phyloP scores from a whole-genome alignment of 192 early-diverging fungal genomes.

The Rhizophagus clarus region DNA sequence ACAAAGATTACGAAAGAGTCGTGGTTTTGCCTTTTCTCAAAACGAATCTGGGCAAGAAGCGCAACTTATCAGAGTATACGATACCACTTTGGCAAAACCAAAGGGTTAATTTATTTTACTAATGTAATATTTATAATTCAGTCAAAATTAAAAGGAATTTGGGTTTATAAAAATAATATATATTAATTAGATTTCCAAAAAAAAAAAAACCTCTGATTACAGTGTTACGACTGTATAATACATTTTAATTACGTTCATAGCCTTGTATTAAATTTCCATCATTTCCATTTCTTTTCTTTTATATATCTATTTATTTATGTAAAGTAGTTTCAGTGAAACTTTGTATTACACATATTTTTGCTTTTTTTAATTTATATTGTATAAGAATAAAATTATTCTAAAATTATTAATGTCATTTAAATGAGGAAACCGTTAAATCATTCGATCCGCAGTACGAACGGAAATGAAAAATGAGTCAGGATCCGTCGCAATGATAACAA shows the following conservation, averaged over 20 bases:
- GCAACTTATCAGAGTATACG: conserved; percentile 55
- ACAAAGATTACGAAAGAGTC: conserved; percentile 88
- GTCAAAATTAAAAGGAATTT: background rate
- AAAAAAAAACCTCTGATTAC: background rate
- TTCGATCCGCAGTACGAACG: background rate
- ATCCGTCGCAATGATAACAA: background rate
- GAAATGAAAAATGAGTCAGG: background rate
- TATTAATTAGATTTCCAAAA: background rate
- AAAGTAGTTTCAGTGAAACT: background rate
- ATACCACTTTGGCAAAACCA: conserved; percentile 61
- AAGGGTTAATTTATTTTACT: conserved; percentile 39
- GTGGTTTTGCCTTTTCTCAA: conserved; percentile 98
- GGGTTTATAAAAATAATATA: background rate
- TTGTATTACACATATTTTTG: background rate
- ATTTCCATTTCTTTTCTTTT: background rate
- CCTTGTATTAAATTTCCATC: background rate
- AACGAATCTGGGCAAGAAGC: conserved; percentile 86
- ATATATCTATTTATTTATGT: background rate
- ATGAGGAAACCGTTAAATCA: background rate
- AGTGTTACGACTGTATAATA: background rate
- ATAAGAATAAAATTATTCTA: background rate
- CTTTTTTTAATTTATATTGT: background rate
- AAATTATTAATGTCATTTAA: background rate
- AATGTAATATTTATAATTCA: background rate
- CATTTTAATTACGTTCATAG: background rate